These are phyloP conservation scores for Malassezia caprae DNA, from an alignment of 1,284 basidiomycete species.

Conservation along the genomic window DNA sequence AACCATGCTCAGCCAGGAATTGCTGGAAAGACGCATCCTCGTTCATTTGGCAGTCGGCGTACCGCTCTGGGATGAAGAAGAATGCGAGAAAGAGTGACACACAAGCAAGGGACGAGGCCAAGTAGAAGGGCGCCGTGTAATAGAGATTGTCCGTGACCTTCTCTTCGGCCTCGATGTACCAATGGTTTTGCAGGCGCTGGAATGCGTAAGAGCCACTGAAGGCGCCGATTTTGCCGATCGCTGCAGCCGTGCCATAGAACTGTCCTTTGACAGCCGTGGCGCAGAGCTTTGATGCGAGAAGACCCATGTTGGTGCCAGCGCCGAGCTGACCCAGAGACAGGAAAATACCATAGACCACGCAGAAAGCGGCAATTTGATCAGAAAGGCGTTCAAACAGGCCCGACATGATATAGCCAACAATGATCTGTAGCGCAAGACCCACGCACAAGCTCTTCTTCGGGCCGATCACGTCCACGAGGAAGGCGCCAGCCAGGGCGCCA, in stretches of 20 bases:
- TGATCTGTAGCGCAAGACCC: conserved; percentile 31
- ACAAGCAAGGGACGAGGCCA: conserved; percentile 59
- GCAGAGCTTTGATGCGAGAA: conserved; percentile 27
- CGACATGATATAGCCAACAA: conserved; percentile 55
- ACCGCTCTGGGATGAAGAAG: conserved; percentile 65
- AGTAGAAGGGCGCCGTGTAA: conserved; percentile 45
- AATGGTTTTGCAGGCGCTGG: conserved; percentile 4
- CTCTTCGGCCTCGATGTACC: not conserved
- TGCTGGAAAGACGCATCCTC: conserved; percentile 60
- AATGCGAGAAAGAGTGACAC: conserved; percentile 67
- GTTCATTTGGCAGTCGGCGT: conserved; percentile 65
- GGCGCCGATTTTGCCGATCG: conserved; percentile 61
- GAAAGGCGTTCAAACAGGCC: conserved; percentile 31
- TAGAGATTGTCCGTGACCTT: conserved; percentile 18
- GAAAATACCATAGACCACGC: conserved; percentile 78
- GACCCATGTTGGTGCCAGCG: conserved; percentile 37
- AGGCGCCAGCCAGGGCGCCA: conserved; percentile 66
- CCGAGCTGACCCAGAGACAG: conserved; percentile 71
- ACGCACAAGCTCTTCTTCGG: conserved; percentile 40
- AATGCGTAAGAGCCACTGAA: conserved; percentile 37
- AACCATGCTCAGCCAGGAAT: conserved; percentile 29
- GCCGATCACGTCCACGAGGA: conserved; percentile 54
- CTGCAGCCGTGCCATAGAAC: conserved; percentile 54
- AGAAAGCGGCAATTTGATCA: conserved; percentile 20
- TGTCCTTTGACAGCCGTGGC: conserved; percentile 30